A percentile compares a stretch with the other conserved stretches of the same genome.
Evolutionary conservation across 164 flowering plant species (phyloP).

Genomic region (Magnolia officinalis): DNA sequence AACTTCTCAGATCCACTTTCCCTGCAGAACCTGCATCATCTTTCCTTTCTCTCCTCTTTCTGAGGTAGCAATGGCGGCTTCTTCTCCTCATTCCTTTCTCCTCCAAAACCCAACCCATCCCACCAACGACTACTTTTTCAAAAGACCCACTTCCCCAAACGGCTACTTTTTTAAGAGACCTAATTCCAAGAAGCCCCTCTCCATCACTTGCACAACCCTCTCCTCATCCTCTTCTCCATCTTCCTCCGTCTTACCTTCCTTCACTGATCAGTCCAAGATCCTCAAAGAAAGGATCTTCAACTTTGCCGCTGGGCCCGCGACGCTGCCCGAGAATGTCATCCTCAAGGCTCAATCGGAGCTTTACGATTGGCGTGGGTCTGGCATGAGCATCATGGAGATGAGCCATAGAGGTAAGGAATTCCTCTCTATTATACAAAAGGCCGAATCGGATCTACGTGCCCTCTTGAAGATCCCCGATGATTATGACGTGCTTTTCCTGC

Average conservation of each 20-base stretch:
- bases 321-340: conserved; percentile 68
- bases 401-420: conserved; percentile 94
- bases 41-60: too few species aligned
- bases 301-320: conserved; percentile 92
- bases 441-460: conserved; percentile 80
- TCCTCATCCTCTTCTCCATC: conserved; percentile 3
- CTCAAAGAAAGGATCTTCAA: conserved; percentile 64
- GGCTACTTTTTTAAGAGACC: conserved; percentile 6
- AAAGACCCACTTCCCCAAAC: conserved; percentile 4
- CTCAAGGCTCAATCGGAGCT: conserved; percentile 79
- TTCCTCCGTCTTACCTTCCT: not conserved
- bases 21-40: too few species aligned
- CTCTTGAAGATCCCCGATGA: conserved; percentile 62
- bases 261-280: not conserved
- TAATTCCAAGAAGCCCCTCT: conserved; percentile 18
- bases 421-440: conserved; percentile 80
- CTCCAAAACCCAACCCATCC: conserved; percentile 29
- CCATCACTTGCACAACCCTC: conserved; percentile 31
- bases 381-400: conserved; percentile 99
- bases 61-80: conserved; percentile 23
- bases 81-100: conserved; percentile 32
- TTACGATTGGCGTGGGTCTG: conserved; percentile 69
- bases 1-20: too few species aligned
- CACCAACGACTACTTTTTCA: not conserved
- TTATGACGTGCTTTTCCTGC: conserved; percentile 78